A percentile compares a stretch with the other conserved stretches of the same genome.
These are phyloP conservation scores for Jatropha podagrica DNA, from an alignment of 441 rosid species.

Conservation along the genomic window DNA sequence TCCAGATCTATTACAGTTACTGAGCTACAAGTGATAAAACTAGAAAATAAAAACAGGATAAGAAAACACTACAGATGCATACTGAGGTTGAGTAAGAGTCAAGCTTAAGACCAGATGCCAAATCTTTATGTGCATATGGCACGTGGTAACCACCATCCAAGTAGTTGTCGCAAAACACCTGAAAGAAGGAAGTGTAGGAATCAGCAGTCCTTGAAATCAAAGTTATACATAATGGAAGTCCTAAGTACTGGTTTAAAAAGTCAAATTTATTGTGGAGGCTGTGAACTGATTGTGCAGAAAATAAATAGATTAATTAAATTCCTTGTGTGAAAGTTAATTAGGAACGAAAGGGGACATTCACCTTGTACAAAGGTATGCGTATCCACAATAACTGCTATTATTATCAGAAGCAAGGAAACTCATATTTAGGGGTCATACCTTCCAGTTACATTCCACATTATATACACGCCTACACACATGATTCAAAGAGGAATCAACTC, in stretches of 20 bases:
- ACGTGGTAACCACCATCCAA: constrained; percentile 97
- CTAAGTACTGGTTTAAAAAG: neutral
- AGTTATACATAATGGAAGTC: neutral
- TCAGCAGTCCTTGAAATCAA: constrained; percentile 16
- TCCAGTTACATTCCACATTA: constrained; percentile 82
- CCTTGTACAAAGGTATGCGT: neutral
- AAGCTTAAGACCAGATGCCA: constrained; percentile 74
- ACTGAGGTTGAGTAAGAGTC: constrained; percentile 77
- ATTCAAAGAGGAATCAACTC: constrained; percentile 62
- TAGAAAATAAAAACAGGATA: neutral
- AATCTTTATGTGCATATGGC: constrained; percentile 86
- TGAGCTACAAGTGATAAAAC: neutral
- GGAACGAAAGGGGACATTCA: constrained; percentile 9
- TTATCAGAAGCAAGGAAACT: neutral
- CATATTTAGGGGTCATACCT: constrained; percentile 41
- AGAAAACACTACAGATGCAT: constrained; percentile 24
- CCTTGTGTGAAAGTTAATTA: neutral
- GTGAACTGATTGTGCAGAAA: neutral
- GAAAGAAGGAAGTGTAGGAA: constrained; percentile 17
- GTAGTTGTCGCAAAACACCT: constrained; percentile 97
- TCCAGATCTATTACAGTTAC: neutral
- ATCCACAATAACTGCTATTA: neutral
- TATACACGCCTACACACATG: constrained; percentile 76
- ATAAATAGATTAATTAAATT: neutral
- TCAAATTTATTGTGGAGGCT: neutral